A percentile compares a stretch with the other conserved stretches of the same genome.
phyloP scores from a whole-genome alignment of 345 rosid species.

The Psidium guajava region DNA sequence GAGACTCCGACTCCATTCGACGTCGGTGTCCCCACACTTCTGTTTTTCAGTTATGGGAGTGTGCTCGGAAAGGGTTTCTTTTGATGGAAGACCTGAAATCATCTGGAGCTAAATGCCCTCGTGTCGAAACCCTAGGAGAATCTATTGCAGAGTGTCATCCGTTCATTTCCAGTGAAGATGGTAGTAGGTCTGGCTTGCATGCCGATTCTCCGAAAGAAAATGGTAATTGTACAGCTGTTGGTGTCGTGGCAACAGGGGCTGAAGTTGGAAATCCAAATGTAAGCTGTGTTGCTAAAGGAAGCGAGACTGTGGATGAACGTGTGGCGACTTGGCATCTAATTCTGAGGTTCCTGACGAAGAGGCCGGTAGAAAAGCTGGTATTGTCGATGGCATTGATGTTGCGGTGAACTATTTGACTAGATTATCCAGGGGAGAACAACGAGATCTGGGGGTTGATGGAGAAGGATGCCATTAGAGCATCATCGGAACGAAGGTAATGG shows the following conservation, averaged over 20 bases:
- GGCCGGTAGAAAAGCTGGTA: neutral
- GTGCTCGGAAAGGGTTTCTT: neutral
- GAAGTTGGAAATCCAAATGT: neutral
- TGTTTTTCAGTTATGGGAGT: neutral
- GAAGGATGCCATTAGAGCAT: too few species aligned
- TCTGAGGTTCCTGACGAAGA: neutral
- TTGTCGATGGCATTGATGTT: neutral
- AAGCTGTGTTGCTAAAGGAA: neutral
- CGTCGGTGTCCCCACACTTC: neutral
- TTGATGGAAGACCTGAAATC: neutral
- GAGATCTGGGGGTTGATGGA: too few species aligned
- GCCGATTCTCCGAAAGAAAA: conserved; percentile 7
- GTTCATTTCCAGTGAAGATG: neutral
- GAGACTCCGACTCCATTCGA: neutral
- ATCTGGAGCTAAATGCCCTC: conserved; percentile 12
- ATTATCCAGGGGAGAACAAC: too few species aligned
- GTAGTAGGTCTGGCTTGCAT: conserved; percentile 5
- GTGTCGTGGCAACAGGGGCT: neutral
- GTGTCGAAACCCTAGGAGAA: conserved; percentile 34
- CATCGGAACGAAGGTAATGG: too few species aligned
- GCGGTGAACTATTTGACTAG: too few species aligned
- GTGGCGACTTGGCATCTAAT: neutral
- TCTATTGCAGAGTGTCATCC: neutral
- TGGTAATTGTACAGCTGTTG: conserved; percentile 11
- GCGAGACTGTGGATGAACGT: neutral